Evolutionary conservation across 768 basidiomycete species (phyloP), one percentile per base, ranked within the genome.

Genomic region (Erythrobasidium yunnanense): DNA sequence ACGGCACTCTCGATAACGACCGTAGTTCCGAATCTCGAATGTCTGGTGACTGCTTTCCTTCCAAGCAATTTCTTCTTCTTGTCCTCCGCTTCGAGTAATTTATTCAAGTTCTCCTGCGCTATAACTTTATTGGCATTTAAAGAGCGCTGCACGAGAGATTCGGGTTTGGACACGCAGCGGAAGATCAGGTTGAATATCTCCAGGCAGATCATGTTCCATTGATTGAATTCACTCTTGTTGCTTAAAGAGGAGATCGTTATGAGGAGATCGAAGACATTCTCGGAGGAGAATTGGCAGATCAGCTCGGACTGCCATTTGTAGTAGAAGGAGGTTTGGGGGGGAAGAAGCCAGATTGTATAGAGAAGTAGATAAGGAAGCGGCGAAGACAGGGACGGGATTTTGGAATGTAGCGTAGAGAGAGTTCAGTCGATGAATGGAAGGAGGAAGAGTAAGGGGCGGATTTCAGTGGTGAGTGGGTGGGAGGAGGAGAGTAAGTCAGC

Each of bases 21-120:
- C 7, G 92, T 97, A 1, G 95, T 97, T 1, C 95, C 95, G 76
- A 99, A 99, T 52, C 92, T 84, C 25, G 90, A 90, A 77, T 99
- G 95, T 32, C 95, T 83, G 22, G 90, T 87, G 55, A 84, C 77
- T 3, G 82, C 78, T 52, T 80, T 78, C 52, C 83, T 80, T 0
- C 82, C 79, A 25, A 81, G 74, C 58, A 83, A 80, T 33, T 81
- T 80, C 67, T 84, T 85, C 45, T 79, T 79, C 63, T 81, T 82
- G 68, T 83, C 83, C 77, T 99, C 95, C 33, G 81, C 77, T 2
- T 84, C 85, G 17, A 99, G 82, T 55, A 96, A 82, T 45, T 83
- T 83, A 7, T 84, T 82, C 1, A 99, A 80, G 15, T 77, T 73
- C 25, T 77, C 76, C 23, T 63, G 65, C 55, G 47, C 7, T 8